These are phyloP conservation scores for Nephromyces sp. DNA, from an alignment of 169 alveolate genomes.

Conservation along the genomic window DNA sequence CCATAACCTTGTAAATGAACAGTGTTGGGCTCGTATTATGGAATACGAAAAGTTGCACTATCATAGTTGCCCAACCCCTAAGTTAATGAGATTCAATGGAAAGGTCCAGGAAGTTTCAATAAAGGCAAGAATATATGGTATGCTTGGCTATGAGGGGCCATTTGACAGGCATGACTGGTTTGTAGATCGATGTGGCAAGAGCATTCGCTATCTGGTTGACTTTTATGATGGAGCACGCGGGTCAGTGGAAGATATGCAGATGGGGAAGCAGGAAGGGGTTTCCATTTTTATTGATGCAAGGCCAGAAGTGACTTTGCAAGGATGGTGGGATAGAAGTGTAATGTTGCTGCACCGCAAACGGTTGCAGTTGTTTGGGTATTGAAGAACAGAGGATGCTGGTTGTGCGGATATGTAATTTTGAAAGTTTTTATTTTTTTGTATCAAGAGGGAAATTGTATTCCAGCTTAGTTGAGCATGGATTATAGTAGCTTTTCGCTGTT, in stretches of 20 bases:
- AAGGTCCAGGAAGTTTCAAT: slow-evolving; percentile 1
- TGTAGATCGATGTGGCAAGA: slow-evolving; percentile 27
- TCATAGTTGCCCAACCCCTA: slow-evolving; percentile 9
- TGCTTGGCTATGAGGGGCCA: slow-evolving; percentile 4
- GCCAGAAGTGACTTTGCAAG: slow-evolving; percentile 3
- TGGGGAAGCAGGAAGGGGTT: neutral
- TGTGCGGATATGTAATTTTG: too few relatives aligned
- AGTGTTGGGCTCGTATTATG: slow-evolving; percentile 37
- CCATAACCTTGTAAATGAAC: slow-evolving; percentile 26
- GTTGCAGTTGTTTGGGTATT: neutral
- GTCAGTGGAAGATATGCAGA: neutral
- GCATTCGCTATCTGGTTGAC: slow-evolving; percentile 16
- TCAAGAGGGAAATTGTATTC: too few relatives aligned
- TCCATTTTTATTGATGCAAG: slow-evolving; percentile 23
- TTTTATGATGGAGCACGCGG: slow-evolving; percentile 21
- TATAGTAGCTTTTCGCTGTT: too few relatives aligned
- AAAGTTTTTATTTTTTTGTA: too few relatives aligned
- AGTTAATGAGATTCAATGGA: slow-evolving; percentile 21
- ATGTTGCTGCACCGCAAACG: slow-evolving; percentile 1
- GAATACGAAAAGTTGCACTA: slow-evolving; percentile 5
- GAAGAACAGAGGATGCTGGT: too few relatives aligned
- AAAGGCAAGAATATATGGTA: neutral
- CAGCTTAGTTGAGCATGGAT: too few relatives aligned
- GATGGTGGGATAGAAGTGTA: slow-evolving; percentile 1
- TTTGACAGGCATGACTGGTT: slow-evolving; percentile 37